Evolutionary conservation across 2,329 filamentous ascomycete species (phyloP).

Genomic region (Polychaeton citri): DNA sequence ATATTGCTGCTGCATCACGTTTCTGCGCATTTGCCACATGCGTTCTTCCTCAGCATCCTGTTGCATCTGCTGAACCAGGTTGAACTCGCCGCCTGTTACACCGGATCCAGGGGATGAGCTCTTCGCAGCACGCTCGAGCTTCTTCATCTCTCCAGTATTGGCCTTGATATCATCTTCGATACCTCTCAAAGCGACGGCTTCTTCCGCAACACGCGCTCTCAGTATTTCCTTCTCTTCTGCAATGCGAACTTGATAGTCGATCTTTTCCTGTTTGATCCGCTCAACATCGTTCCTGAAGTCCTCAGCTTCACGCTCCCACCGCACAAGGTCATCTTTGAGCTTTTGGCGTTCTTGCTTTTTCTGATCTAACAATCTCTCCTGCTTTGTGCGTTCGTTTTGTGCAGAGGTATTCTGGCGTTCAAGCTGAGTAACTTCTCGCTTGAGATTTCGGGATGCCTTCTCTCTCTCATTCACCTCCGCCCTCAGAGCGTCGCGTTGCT

Average conservation of each 20-base stretch:
- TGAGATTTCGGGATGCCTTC: slow-evolving; percentile 72
- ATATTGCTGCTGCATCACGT: slow-evolving; percentile 19
- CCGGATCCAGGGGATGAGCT: slow-evolving; percentile 32
- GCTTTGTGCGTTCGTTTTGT: slow-evolving; percentile 64
- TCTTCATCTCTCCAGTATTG: slow-evolving; percentile 57
- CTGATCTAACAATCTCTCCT: slow-evolving; percentile 57
- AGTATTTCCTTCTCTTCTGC: slow-evolving; percentile 28
- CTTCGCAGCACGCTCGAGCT: slow-evolving; percentile 52
- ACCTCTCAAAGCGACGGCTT: slow-evolving; percentile 38
- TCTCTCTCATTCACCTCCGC: slow-evolving; percentile 78
- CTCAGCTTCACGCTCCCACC: slow-evolving; percentile 53
- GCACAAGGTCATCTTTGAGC: slow-evolving; percentile 54
- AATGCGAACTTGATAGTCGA: slow-evolving; percentile 20
- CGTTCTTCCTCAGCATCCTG: slow-evolving; percentile 28
- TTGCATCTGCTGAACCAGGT: slow-evolving; percentile 20
- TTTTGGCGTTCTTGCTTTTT: slow-evolving; percentile 57
- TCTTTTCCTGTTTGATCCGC: slow-evolving; percentile 28
- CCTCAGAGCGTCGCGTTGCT: slow-evolving; percentile 67
- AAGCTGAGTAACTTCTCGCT: slow-evolving; percentile 64
- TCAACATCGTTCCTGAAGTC: slow-evolving; percentile 36
- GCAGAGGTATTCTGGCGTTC: slow-evolving; percentile 71
- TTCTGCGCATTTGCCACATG: slow-evolving; percentile 22
- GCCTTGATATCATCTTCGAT: slow-evolving; percentile 63
- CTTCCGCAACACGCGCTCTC: slow-evolving; percentile 27
- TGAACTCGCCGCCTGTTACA: slow-evolving; percentile 13